phyloP scores from a whole-genome alignment of 169 alveolate genomes.

The Eimeria sp. region DNA sequence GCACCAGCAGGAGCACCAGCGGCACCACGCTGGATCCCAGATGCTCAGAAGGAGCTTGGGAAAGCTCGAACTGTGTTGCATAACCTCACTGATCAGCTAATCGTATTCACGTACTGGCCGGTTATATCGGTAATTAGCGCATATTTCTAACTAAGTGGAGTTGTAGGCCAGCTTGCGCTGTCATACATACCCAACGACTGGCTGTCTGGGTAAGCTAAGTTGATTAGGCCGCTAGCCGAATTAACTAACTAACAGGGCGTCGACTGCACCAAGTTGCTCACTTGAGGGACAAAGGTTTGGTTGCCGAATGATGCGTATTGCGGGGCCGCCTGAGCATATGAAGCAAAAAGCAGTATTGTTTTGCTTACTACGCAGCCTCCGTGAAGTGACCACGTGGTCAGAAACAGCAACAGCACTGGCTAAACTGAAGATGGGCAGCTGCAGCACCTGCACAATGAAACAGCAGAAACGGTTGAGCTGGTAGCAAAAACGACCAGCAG shows the following conservation, averaged over 20 bases:
- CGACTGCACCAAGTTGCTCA: background rate
- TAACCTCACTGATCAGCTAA: background rate
- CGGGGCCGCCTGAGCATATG: constrained; percentile 37
- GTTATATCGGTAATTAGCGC: background rate
- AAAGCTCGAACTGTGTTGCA: background rate
- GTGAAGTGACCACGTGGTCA: background rate
- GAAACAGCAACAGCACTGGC: background rate
- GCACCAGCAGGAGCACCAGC: background rate
- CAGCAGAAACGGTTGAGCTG: no score
- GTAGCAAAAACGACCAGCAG: background rate
- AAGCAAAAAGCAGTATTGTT: background rate
- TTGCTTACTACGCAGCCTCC: background rate
- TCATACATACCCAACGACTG: background rate
- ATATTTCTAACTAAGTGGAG: background rate
- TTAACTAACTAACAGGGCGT: background rate
- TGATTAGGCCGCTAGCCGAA: background rate
- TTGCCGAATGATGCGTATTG: constrained; percentile 64
- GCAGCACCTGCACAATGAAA: no score
- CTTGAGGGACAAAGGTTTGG: constrained; percentile 52
- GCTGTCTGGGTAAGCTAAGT: background rate
- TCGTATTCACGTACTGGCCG: background rate
- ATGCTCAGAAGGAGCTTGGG: background rate
- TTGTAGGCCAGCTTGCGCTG: background rate
- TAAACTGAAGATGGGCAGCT: no score
- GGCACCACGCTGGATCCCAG: background rate